Percentiles rank a stretch among this genome's conserved stretches.
Evolutionary conservation across 2,329 filamentous ascomycete genomes (phyloP).

Genomic region (Trichoderma sp.): DNA sequence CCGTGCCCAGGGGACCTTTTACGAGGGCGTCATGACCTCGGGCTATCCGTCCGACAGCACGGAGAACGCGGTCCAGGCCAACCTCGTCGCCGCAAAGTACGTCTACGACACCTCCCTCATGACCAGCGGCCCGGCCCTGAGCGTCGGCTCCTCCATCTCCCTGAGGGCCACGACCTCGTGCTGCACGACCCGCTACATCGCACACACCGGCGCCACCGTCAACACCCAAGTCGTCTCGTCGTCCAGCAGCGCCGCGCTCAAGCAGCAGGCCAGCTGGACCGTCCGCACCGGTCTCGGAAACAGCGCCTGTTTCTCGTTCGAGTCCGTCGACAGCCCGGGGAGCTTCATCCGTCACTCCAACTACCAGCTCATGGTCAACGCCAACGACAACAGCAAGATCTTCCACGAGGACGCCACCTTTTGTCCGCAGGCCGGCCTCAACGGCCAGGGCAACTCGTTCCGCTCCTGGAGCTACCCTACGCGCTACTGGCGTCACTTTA

Average conservation of each 20-base stretch:
- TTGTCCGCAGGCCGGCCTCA: conserved; percentile 15
- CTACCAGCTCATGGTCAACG: neutral
- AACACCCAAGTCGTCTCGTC: conserved; percentile 20
- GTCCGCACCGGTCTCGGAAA: conserved; percentile 13
- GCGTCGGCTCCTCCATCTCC: neutral
- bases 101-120: neutral
- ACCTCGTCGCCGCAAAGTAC: conserved; percentile 20
- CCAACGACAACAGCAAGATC: conserved; percentile 15
- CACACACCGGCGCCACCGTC: conserved; percentile 11
- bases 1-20: conserved; percentile 15
- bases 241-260: conserved; percentile 15
- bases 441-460: conserved; percentile 12
- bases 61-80: conserved; percentile 12
- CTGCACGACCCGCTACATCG: conserved; percentile 21
- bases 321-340: conserved; percentile 8
- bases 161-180: conserved; percentile 8
- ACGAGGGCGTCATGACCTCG: conserved; percentile 17
- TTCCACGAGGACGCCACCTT: conserved; percentile 14
- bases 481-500: conserved; percentile 2
- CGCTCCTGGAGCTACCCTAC: conserved; percentile 16
- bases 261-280: conserved; percentile 21
- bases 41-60: conserved; percentile 18
- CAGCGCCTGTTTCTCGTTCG: conserved; percentile 18
- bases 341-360: conserved; percentile 13
- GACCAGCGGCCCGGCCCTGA: conserved; percentile 8